These are phyloP conservation scores for Fusarium tuaranense DNA, from an alignment of 2,329 filamentous ascomycete genomes.

Conservation along the genomic window DNA sequence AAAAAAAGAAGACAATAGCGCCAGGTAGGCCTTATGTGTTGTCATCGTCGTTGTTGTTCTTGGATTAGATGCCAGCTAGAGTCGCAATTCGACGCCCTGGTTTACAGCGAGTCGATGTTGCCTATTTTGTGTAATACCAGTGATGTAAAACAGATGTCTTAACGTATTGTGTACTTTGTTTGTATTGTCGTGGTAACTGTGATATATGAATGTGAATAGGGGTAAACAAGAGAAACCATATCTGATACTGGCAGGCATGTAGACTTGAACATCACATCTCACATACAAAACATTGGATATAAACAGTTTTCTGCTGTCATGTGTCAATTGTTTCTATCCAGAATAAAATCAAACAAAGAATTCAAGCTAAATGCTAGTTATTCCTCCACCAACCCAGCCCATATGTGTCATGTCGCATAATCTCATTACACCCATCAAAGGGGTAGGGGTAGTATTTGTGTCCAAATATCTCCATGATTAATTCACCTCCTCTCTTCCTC, in stretches of 20 bases:
- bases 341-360: constrained; percentile 6
- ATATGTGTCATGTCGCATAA: constrained; percentile 36
- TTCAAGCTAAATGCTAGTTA: constrained; percentile 4
- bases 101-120: constrained; percentile 30
- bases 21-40: constrained; percentile 20
- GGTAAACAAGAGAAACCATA: background rate
- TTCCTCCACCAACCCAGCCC: constrained; percentile 18
- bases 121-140: constrained; percentile 24
- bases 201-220: background rate
- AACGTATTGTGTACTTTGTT: background rate
- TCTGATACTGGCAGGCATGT: background rate
- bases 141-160: constrained; percentile 7
- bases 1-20: constrained; percentile 25
- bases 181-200: background rate
- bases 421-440: constrained; percentile 36
- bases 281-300: background rate
- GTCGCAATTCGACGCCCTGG: constrained; percentile 39
- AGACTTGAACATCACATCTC: background rate
- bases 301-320: background rate
- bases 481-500: background rate
- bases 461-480: constrained; percentile 11
- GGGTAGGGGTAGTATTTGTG: background rate
- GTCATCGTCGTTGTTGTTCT: constrained; percentile 22
- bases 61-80: constrained; percentile 45
- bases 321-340: background rate